Conservation (phyloP, 2,329 filamentous ascomycete genomes). For the Xylariaceae sp. region DNA sequence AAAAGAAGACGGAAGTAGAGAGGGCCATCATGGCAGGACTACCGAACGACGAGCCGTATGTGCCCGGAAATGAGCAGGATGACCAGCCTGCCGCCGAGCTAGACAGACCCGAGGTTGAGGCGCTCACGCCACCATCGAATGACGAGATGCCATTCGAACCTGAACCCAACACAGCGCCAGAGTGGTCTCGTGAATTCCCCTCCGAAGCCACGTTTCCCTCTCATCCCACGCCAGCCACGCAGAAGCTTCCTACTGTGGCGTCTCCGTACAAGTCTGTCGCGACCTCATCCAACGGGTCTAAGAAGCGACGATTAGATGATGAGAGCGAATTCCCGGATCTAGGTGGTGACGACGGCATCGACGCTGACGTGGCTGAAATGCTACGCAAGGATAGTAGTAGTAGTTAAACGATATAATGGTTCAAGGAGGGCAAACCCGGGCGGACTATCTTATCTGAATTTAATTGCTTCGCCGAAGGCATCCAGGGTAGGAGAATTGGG, state of each 20-base stretch:
- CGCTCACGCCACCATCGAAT: conserved; percentile 76
- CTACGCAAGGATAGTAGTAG: conserved; percentile 50
- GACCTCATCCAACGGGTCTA: conserved; percentile 57
- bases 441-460: not conserved
- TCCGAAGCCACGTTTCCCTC: conserved; percentile 34
- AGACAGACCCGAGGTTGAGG: conserved; percentile 81
- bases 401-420: conserved; percentile 2
- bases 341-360: conserved; percentile 60
- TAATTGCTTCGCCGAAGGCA: not conserved
- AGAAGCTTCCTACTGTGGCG: conserved; percentile 48
- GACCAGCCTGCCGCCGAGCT: conserved; percentile 61
- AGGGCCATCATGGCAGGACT: conserved; percentile 87
- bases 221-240: conserved; percentile 43
- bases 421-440: not conserved
- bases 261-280: conserved; percentile 57
- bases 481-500: not conserved
- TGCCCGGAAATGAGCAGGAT: conserved; percentile 54
- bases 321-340: conserved; percentile 59
- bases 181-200: conserved; percentile 31
- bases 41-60: conserved; percentile 59
- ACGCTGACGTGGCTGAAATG: conserved; percentile 63
- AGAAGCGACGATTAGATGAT: conserved; percentile 62
- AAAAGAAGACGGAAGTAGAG: conserved; percentile 87
- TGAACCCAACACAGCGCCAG: conserved; percentile 18
- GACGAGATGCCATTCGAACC: conserved; percentile 26